A percentile compares a stretch with the other conserved stretches of the same genome.
Evolutionary conservation across 768 basidiomycete species (phyloP).

Genomic region (Porpolomopsis calyptriformis): DNA sequence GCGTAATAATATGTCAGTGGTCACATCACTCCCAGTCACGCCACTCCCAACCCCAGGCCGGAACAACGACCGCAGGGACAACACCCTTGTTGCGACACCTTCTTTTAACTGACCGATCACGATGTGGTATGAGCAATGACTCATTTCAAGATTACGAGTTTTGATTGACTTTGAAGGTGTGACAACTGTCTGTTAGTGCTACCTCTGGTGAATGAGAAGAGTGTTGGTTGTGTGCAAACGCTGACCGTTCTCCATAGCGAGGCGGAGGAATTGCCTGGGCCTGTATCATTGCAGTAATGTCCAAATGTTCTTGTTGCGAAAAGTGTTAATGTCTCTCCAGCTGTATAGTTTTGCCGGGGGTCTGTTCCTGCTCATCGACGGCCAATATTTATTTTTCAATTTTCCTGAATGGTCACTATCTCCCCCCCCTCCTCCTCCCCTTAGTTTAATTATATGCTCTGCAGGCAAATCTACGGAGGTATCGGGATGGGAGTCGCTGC

Average conservation of each 20-base stretch:
- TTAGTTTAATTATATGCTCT: slow-evolving; percentile 1
- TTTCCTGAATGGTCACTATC: slow-evolving; percentile 51
- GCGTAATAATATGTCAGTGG: too few relatives aligned
- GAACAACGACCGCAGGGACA: too few relatives aligned
- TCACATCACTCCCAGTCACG: too few relatives aligned
- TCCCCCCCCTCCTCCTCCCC: slow-evolving; percentile 21
- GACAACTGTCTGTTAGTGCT: slow-evolving; percentile 69
- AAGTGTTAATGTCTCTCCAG: slow-evolving; percentile 22
- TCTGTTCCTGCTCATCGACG: slow-evolving; percentile 48
- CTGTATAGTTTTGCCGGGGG: slow-evolving; percentile 58
- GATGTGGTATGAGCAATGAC: slow-evolving; percentile 6
- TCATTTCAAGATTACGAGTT: neutral
- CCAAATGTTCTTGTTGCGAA: neutral
- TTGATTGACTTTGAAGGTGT: slow-evolving; percentile 39
- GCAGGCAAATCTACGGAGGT: slow-evolving; percentile 61
- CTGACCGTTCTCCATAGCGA: slow-evolving; percentile 35
- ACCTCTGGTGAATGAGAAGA: slow-evolving; percentile 45
- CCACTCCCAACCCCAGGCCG: too few relatives aligned
- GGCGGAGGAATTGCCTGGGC: slow-evolving; percentile 66
- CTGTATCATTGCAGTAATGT: slow-evolving; percentile 45
- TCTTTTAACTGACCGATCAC: neutral
- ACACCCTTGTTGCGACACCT: neutral
- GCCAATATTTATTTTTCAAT: slow-evolving; percentile 54
- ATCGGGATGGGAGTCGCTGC: slow-evolving; percentile 45
- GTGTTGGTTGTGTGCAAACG: slow-evolving; percentile 8